A percentile compares a stretch with the other conserved stretches of the same genome.
Conservation (phyloP, 345 rosid species). For the Abelmoschus esculentus region DNA sequence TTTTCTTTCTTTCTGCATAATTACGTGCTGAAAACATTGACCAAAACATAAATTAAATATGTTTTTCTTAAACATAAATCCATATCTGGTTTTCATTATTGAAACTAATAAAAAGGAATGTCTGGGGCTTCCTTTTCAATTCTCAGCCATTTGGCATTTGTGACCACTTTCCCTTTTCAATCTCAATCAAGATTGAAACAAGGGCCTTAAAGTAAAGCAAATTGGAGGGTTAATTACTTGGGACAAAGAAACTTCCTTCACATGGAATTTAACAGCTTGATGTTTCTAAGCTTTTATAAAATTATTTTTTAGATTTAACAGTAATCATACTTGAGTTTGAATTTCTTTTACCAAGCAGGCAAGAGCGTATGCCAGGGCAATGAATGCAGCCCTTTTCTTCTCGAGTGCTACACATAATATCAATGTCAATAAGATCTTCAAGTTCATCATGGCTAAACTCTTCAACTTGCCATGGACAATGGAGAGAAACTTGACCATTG, state of each 20-base stretch:
- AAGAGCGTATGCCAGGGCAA: constrained; percentile 84
- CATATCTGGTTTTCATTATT: neutral
- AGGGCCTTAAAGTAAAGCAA: constrained; percentile 22
- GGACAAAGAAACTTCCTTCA: constrained; percentile 2
- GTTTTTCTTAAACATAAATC: too few relatives aligned
- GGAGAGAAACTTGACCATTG: constrained; percentile 74
- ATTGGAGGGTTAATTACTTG: constrained; percentile 1
- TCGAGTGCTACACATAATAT: constrained; percentile 96
- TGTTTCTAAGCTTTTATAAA: neutral
- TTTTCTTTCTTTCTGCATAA: too few relatives aligned
- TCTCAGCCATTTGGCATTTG: constrained; percentile 12
- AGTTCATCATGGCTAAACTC: constrained; percentile 80
- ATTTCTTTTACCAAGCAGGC: constrained; percentile 44
- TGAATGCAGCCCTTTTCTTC: constrained; percentile 91
- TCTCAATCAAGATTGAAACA: constrained; percentile 10
- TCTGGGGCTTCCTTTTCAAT: constrained; percentile 18
- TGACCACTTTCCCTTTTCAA: constrained; percentile 4
- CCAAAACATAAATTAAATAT: too few relatives aligned
- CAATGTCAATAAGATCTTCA: constrained; percentile 95
- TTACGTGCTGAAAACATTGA: neutral
- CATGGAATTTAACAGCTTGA: neutral
- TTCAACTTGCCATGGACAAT: constrained; percentile 86
- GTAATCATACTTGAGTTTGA: neutral
- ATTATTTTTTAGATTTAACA: neutral
- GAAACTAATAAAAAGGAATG: neutral